phyloP scores from a whole-genome alignment of 139 green algal species.

The Closterium sp. region DNA sequence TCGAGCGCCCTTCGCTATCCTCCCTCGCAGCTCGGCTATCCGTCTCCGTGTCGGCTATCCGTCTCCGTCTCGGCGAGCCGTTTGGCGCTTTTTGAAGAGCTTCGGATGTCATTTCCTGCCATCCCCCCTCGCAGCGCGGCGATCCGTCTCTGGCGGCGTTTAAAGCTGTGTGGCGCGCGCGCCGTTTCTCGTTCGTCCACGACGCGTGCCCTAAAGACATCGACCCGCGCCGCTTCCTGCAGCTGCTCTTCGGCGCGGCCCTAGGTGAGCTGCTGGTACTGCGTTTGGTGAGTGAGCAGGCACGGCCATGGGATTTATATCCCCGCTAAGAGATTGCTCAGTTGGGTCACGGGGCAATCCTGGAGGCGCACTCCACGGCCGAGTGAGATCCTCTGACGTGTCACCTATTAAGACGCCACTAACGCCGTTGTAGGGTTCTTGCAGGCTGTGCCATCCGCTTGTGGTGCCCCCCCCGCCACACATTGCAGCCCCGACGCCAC shows the following conservation, averaged over 20 bases:
- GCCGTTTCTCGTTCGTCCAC: background rate
- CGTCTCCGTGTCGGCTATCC: too few species aligned
- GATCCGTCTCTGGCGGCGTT: constrained; percentile 9
- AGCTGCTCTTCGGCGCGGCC: background rate
- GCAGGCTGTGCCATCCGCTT: background rate
- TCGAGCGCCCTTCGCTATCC: too few species aligned
- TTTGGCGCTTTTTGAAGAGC: too few species aligned
- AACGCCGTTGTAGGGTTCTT: background rate
- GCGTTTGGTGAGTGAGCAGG: too few species aligned
- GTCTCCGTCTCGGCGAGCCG: too few species aligned
- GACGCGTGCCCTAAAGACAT: background rate
- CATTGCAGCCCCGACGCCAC: background rate
- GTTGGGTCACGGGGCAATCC: too few species aligned
- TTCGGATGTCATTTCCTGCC: too few species aligned
- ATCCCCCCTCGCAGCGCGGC: background rate
- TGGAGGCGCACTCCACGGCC: too few species aligned
- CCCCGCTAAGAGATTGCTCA: too few species aligned
- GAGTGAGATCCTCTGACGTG: background rate
- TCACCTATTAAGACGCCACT: background rate
- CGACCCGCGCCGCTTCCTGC: background rate
- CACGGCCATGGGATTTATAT: too few species aligned
- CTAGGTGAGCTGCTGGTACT: background rate
- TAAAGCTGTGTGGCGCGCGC: background rate
- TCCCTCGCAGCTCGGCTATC: background rate
- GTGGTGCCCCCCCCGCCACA: background rate